Conservation (phyloP, 2,329 filamentous ascomycete species). For the Geosmithia flava region DNA sequence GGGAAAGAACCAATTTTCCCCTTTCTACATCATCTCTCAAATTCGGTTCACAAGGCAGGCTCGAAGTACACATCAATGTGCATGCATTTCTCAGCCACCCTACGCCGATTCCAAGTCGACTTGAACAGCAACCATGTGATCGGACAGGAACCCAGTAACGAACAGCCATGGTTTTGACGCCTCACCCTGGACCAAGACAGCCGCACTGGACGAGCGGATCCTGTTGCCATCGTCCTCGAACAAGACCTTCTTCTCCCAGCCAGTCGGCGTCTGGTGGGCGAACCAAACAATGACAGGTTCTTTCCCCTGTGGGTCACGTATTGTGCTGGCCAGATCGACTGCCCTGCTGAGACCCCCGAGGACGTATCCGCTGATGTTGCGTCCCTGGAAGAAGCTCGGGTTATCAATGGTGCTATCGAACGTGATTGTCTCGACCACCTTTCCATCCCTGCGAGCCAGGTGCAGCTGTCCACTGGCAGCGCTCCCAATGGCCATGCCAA, state of each 20-base stretch:
- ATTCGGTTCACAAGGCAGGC: no score
- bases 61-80: no score
- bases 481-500: constrained; percentile 30
- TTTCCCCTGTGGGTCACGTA: constrained; percentile 17
- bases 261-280: constrained; percentile 1
- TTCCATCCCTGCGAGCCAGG: constrained; percentile 16
- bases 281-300: constrained; percentile 34
- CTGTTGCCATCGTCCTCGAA: constrained; percentile 44
- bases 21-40: no score
- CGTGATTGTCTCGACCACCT: constrained; percentile 25
- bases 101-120: constrained; percentile 27
- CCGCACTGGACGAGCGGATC: constrained; percentile 35
- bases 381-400: constrained; percentile 36
- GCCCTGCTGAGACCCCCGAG: constrained; percentile 31
- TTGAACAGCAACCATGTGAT: constrained; percentile 35
- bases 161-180: constrained; percentile 43
- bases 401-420: constrained; percentile 40
- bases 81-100: background rate
- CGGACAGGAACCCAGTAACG: constrained; percentile 37
- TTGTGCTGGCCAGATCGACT: constrained; percentile 19
- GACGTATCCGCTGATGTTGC: constrained; percentile 41
- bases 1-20: no score
- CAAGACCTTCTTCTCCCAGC: constrained; percentile 32
- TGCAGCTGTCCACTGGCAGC: constrained; percentile 33
- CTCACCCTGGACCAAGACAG: constrained; percentile 32